Conservation (phyloP, 2,329 filamentous ascomycete species). For the Triangularia setosa region DNA sequence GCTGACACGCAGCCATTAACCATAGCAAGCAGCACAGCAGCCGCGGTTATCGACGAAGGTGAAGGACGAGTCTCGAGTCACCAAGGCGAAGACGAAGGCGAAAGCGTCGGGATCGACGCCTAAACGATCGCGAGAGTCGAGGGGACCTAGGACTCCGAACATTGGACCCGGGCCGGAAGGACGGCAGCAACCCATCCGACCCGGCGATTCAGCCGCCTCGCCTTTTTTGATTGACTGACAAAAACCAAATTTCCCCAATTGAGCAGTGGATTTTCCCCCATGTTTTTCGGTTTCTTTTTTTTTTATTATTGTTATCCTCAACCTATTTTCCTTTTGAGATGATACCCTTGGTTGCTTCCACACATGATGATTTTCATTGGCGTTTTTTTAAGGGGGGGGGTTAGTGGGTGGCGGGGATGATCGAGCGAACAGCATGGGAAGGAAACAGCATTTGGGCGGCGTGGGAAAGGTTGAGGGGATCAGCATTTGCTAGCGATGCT, state of each 20-base stretch:
- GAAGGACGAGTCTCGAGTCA: neutral
- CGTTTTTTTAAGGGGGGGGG: neutral
- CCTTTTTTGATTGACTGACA: conserved; percentile 24
- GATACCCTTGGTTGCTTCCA: conserved; percentile 14
- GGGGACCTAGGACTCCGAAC: neutral
- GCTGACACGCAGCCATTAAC: neutral
- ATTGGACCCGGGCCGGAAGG: conserved; percentile 7
- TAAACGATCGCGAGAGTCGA: neutral
- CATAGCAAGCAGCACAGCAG: neutral
- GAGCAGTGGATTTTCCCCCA: no score
- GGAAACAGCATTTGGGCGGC: neutral
- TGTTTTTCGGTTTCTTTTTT: neutral
- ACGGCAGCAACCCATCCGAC: conserved; percentile 3
- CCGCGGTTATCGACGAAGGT: neutral
- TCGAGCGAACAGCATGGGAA: neutral
- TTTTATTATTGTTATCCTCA: conserved; percentile 3
- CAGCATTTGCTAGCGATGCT: neutral
- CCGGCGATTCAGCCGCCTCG: conserved; percentile 22
- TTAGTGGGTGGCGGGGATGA: neutral
- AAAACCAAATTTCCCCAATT: neutral
- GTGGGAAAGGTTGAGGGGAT: neutral
- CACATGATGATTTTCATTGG: neutral
- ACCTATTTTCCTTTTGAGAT: conserved; percentile 6
- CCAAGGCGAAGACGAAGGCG: neutral
- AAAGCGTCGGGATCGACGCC: neutral